A percentile compares a stretch with the other conserved stretches of the same genome.
Conservation (phyloP, 139 green algal species). For the Eudorina sp. region DNA sequence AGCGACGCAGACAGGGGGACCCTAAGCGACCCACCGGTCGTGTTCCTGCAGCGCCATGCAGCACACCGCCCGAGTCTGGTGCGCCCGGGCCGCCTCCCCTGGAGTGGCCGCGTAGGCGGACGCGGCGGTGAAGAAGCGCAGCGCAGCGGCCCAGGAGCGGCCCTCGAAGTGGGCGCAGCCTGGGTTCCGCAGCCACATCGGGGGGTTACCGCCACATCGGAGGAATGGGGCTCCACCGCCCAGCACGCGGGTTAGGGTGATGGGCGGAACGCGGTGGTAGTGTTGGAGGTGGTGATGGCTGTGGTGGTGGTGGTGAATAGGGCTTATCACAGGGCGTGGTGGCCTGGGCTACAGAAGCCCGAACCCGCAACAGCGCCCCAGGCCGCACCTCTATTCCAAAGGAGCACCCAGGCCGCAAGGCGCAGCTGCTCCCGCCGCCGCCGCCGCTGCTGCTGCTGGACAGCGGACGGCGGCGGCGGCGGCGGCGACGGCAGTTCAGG, state of each 20-base stretch:
- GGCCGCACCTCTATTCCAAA: constrained; percentile 42
- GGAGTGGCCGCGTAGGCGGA: neutral
- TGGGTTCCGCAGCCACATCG: no score
- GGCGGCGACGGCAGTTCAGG: neutral
- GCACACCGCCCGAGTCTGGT: constrained; percentile 27
- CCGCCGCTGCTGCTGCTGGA: no score
- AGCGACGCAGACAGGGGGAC: neutral
- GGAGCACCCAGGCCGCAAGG: neutral
- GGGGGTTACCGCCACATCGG: no score
- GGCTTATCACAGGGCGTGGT: no score
- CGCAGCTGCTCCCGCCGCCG: neutral
- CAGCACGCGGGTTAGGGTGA: no score
- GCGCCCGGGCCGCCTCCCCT: neutral
- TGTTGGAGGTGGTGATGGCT: no score
- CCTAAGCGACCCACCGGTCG: neutral
- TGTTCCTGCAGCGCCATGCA: constrained; percentile 16
- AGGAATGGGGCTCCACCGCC: no score
- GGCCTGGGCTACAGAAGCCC: no score
- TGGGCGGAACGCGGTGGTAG: no score
- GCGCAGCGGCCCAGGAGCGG: neutral
- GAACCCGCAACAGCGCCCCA: no score
- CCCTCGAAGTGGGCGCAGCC: constrained; percentile 22
- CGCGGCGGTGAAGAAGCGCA: constrained; percentile 11
- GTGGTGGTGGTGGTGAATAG: no score
- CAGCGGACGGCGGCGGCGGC: no score